Evolutionary conservation across 805 yeast genomes (phyloP), one percentile per base, ranked within the genome.

Genomic region (Cyberlindnera saturnus): DNA sequence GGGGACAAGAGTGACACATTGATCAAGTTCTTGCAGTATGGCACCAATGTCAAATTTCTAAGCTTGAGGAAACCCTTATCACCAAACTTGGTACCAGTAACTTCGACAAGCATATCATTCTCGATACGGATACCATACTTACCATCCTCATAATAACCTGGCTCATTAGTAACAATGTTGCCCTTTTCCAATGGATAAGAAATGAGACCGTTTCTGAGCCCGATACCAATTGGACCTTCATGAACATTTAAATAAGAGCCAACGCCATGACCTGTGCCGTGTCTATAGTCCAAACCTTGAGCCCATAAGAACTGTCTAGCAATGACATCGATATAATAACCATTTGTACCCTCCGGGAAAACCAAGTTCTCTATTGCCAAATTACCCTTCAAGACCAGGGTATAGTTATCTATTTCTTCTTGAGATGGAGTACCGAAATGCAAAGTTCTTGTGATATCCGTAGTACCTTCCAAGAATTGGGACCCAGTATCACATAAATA

Each of bases 231-330:
- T 1, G 98, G 98, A 0, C 95, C 93, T 58, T 95, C 96, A 61
- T 93, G 99, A 15, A 93, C 98, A 61, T 84, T 83, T 37, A 95
- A 77, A 60, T 74, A 91, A 17, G 90, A 74, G 2, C 96, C 98
- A n/a, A 93, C 85, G 5, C 99, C 99, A 63, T 93, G 99, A 2
- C 98, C 96, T 0, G 98, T 88, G 9, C 99, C 98, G 63, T 93
- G 99, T 49, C 82, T 77, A 61, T 86, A 93, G 60, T 86, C 93
- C 39, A 87, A 68, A 0, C 98, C 98, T 41, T 79, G 71, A 33
- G 77, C 69, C 89, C 95, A 86, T 46, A 93, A 66, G 41, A 77
- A 82, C 62, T 83, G 89, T 50, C 99, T 74, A 0, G 96, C 96
- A 41, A 89, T 70, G 0, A 79, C 69, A 59, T 93, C 99, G 30